Conservation (phyloP, 2,329 filamentous ascomycete genomes). For the Cladosporium sp. region DNA sequence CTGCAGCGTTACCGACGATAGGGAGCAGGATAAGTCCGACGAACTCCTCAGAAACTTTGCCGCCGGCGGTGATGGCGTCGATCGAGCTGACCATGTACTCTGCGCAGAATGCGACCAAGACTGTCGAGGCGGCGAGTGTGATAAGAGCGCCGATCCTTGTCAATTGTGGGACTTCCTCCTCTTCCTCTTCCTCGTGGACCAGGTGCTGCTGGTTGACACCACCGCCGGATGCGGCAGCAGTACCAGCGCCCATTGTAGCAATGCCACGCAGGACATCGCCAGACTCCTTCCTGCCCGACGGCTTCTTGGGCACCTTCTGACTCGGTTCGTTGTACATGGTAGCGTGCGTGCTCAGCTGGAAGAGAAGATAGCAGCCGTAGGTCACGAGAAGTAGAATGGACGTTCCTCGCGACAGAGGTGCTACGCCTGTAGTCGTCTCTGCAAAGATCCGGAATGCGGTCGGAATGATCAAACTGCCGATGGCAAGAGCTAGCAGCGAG, state of each 20-base stretch:
- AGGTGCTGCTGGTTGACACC: slow-evolving; percentile 53
- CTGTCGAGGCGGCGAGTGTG: slow-evolving; percentile 72
- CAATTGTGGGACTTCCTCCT: slow-evolving; percentile 73
- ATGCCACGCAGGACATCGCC: slow-evolving; percentile 54
- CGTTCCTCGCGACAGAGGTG: slow-evolving; percentile 67
- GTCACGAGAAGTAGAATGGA: slow-evolving; percentile 80
- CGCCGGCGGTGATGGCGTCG: slow-evolving; percentile 52
- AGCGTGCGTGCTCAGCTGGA: slow-evolving; percentile 86
- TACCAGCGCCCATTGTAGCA: slow-evolving; percentile 55
- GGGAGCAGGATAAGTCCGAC: slow-evolving; percentile 65
- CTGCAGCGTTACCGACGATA: slow-evolving; percentile 67
- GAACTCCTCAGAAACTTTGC: slow-evolving; percentile 60
- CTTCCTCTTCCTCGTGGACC: slow-evolving; percentile 63
- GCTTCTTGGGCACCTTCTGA: slow-evolving; percentile 70
- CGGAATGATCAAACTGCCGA: slow-evolving; percentile 82
- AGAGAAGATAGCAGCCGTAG: slow-evolving; percentile 81
- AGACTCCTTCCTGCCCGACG: slow-evolving; percentile 49
- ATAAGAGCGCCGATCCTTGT: slow-evolving; percentile 70
- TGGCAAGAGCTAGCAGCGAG: slow-evolving; percentile 75
- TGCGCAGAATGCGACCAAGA: slow-evolving; percentile 76
- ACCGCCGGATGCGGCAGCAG: slow-evolving; percentile 54
- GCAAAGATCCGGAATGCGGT: slow-evolving; percentile 73
- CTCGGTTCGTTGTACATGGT: slow-evolving; percentile 78
- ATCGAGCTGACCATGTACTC: slow-evolving; percentile 66
- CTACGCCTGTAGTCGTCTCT: slow-evolving; percentile 37